Base-by-base conservation (phyloP, 306 rosid species). In the Rubus parviflorus region DNA sequence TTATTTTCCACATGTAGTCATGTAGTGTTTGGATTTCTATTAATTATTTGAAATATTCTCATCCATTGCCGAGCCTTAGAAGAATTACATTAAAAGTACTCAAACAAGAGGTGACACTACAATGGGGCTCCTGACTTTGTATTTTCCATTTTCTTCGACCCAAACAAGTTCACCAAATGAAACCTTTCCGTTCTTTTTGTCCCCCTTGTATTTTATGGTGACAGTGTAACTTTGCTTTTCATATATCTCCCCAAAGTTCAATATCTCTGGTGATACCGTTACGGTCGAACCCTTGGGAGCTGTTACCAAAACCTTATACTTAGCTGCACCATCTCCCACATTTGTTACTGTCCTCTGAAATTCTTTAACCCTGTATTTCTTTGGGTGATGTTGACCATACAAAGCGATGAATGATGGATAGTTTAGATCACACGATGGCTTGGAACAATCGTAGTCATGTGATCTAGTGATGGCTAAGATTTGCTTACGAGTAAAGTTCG, bases 371-470 rank as follows among this genome's bases (percentile, higher is more conserved):
- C 23, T 30, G 17, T 53, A 58, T 14, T 25, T 80, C 41, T 75
- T 75, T 62, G 66, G 41, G 45, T 57, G 73, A 42, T 56, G 17
- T 15, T 7, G n/a, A 1, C 45, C 61, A 22, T 75, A 79, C 5
- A 75, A 65, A 4, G 68, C 75, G 10, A 87, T 72, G 74, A 89
- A 85, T 1, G 91, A 87, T 23, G 93, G 93, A 56, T 86, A 82
- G 70, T 90, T 87, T 41, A 84, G 77, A 78, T 85, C 88, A 16
- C 62, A 64, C 3, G 85, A 83, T n/a, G 89, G 81, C n/a, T 75
- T 72, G 11, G 75, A 80, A 69, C 87, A 87, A 3, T 51, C 68
- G 14, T 85, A 87, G 30, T 78, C 73, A 2, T 8, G 10, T 51
- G 85, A 83, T 61, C 88, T 80, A 12, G 87, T 84, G 53, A 87